phyloP scores from a whole-genome alignment of 768 basidiomycete species.

The Imleria badia region DNA sequence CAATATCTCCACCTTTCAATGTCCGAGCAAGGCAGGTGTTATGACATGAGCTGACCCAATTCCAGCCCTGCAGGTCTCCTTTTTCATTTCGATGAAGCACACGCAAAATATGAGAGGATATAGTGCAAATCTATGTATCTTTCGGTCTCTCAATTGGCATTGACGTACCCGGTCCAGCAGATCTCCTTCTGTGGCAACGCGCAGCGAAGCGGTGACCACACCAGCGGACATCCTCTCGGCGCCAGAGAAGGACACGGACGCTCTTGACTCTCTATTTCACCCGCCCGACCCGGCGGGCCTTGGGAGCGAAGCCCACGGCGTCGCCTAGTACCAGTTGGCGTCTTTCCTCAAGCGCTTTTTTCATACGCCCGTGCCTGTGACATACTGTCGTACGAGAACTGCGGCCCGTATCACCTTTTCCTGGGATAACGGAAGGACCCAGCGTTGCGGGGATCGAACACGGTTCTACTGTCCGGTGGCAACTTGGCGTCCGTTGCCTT shows the following conservation, averaged over 20 bases:
- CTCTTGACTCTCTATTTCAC: conserved; percentile 1
- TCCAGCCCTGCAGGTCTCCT: background rate
- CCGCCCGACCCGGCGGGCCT: conserved; percentile 5
- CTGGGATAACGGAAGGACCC: conserved; percentile 5
- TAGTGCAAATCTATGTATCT: background rate
- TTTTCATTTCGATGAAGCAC: background rate
- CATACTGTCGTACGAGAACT: conserved; percentile 10
- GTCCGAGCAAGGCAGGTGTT: conserved; percentile 1
- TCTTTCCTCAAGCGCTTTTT: conserved; percentile 4
- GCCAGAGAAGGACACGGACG: background rate
- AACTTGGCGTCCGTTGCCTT: conserved; percentile 8
- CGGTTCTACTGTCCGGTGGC: conserved; percentile 14
- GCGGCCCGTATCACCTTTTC: conserved; percentile 8
- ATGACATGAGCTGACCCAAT: background rate
- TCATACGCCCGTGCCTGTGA: conserved; percentile 5
- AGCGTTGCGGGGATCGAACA: conserved; percentile 1
- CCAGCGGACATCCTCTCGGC: background rate
- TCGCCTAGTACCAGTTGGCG: conserved; percentile 1
- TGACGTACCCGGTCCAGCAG: background rate
- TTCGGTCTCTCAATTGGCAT: background rate
- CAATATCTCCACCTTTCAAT: background rate
- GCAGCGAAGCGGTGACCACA: background rate
- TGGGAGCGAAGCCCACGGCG: conserved; percentile 4
- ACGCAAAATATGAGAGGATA: background rate
- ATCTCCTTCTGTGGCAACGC: conserved; percentile 5